Evolutionary conservation across 1,139 yeast species (phyloP).

Genomic region (Saccharomycopsis crataegensis): DNA sequence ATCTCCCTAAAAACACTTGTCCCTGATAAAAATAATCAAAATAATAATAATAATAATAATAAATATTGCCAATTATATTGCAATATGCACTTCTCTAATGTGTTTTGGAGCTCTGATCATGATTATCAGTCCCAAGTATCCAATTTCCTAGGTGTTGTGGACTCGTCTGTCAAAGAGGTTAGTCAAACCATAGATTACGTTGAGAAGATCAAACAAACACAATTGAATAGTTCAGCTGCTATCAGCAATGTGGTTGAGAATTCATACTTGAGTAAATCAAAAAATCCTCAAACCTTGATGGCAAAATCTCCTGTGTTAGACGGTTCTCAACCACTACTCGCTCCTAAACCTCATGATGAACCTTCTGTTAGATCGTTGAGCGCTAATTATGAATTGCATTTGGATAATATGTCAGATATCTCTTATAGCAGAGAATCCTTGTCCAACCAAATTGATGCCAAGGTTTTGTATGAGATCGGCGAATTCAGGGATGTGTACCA

Average conservation of each 20-base stretch:
- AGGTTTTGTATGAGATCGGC: conserved; percentile 11
- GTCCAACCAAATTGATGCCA: conserved; percentile 14
- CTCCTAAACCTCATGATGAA: not conserved
- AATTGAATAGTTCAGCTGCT: not conserved
- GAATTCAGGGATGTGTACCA: conserved; percentile 4
- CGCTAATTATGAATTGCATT: conserved; percentile 16
- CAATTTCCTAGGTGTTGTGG: conserved; percentile 1
- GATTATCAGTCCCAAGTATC: conserved; percentile 10
- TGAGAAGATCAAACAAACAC: conserved; percentile 6
- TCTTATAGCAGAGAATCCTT: conserved; percentile 15
- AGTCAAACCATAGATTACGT: conserved; percentile 10
- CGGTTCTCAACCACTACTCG: not conserved
- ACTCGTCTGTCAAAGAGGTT: conserved; percentile 13
- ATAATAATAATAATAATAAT: not conserved
- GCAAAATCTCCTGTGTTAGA: not conserved
- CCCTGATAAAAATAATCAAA: not conserved
- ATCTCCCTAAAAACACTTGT: not conserved
- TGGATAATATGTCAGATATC: conserved; percentile 17
- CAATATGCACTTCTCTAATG: conserved; percentile 15
- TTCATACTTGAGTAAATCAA: conserved; percentile 1
- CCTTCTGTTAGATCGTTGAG: conserved; percentile 9
- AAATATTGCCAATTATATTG: not conserved
- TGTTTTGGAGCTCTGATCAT: conserved; percentile 16
- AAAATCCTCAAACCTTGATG: not conserved
- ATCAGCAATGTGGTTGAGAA: conserved; percentile 13